phyloP scores from a whole-genome alignment of 352 stramenopile genomes.

The Globisporangium camurandrum region DNA sequence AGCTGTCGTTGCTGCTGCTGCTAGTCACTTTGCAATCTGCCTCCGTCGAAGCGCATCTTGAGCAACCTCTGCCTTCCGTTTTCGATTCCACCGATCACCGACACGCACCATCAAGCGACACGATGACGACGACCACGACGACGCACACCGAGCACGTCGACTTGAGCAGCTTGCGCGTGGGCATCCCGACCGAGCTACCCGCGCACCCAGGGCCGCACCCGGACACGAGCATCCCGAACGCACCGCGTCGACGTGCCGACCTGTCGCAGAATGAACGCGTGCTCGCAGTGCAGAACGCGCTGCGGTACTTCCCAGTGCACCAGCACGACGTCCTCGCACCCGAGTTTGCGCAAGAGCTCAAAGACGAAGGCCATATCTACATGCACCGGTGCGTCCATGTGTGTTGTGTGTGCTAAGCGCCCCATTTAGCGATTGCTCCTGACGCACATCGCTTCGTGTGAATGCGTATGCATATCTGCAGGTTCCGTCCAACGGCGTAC shows the following conservation, averaged over 20 bases:
- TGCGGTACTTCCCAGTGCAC: constrained; percentile 79
- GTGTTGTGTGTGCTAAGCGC: background rate
- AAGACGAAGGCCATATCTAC: constrained; percentile 87
- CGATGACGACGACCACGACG: background rate
- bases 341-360: constrained; percentile 84
- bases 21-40: background rate
- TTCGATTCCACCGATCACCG: background rate
- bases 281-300: constrained; percentile 79
- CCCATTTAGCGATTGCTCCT: background rate
- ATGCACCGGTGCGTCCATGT: constrained; percentile 55
- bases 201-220: constrained; percentile 45
- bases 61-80: background rate
- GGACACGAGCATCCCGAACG: constrained; percentile 40
- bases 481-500: constrained; percentile 74
- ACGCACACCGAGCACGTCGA: constrained; percentile 18
- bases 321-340: constrained; percentile 60
- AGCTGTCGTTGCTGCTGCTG: too few species aligned
- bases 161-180: constrained; percentile 35
- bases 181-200: constrained; percentile 42
- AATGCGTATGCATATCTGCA: constrained; percentile 5
- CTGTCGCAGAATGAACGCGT: constrained; percentile 55
- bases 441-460: background rate
- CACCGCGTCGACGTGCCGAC: constrained; percentile 43
- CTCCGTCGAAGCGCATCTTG: background rate
- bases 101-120: too few species aligned